phyloP scores from a whole-genome alignment of 495 filamentous ascomycete genomes.

The Podospora australis region DNA sequence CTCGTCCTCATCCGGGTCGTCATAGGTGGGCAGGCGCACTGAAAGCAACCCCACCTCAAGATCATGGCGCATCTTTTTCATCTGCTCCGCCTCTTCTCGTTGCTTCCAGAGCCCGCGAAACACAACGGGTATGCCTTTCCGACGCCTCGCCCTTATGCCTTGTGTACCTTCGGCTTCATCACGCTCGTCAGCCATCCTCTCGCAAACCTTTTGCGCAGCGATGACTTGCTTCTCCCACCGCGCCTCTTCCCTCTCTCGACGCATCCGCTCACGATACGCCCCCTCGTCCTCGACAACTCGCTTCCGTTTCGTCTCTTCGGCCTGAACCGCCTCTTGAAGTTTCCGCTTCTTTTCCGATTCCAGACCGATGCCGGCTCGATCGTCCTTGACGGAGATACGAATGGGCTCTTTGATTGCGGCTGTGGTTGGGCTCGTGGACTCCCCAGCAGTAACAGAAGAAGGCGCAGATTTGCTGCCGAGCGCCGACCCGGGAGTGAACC shows the following conservation, averaged over 20 bases:
- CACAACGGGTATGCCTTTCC: slow-evolving; percentile 65
- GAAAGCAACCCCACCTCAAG: slow-evolving; percentile 49
- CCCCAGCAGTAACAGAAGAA: no score
- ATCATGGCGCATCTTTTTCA: slow-evolving; percentile 60
- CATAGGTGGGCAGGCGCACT: slow-evolving; percentile 43
- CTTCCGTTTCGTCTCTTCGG: slow-evolving; percentile 46
- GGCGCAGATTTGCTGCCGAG: slow-evolving; percentile 42
- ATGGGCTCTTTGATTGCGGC: slow-evolving; percentile 50
- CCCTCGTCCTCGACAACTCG: slow-evolving; percentile 62
- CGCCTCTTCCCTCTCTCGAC: slow-evolving; percentile 63
- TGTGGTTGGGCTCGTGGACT: not conserved
- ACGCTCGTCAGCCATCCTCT: slow-evolving; percentile 56
- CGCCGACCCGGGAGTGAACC: slow-evolving; percentile 64
- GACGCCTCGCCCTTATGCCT: slow-evolving; percentile 33
- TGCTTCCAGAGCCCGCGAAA: slow-evolving; percentile 68
- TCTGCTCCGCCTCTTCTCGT: slow-evolving; percentile 63
- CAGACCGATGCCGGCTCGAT: slow-evolving; percentile 78
- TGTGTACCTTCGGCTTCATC: slow-evolving; percentile 14
- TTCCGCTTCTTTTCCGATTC: slow-evolving; percentile 78
- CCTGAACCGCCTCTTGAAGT: slow-evolving; percentile 57
- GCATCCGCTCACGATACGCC: slow-evolving; percentile 69
- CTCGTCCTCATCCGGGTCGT: slow-evolving; percentile 46
- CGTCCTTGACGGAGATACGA: slow-evolving; percentile 64
- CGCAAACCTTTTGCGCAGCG: slow-evolving; percentile 76
- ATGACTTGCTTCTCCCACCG: slow-evolving; percentile 59